phyloP scores from a whole-genome alignment of 768 basidiomycete species.

The Suillus subalutaceus region DNA sequence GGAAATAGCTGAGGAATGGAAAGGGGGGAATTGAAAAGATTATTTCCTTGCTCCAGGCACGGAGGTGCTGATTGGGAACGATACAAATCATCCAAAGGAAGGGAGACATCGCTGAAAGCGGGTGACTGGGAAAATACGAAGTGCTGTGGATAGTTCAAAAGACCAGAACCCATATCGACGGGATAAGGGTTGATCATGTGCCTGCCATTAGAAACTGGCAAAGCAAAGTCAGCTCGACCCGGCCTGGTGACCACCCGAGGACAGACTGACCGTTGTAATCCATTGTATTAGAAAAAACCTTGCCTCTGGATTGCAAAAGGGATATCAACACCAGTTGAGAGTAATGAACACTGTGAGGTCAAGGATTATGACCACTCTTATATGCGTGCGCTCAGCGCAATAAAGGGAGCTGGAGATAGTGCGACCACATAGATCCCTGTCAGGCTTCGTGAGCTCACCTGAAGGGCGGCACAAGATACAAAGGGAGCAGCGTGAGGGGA shows the following conservation, averaged over 20 bases:
- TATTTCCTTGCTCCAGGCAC: constrained; percentile 1
- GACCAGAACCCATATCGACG: neutral
- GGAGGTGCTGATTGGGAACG: constrained; percentile 19
- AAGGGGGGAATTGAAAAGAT: neutral
- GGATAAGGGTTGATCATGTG: neutral
- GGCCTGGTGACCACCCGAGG: neutral
- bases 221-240: neutral
- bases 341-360: neutral
- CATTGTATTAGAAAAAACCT: neutral
- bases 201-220: neutral
- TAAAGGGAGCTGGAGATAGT: constrained; percentile 4
- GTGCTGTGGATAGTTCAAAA: neutral
- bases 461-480: constrained; percentile 26
- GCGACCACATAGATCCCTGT: neutral
- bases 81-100: constrained; percentile 7
- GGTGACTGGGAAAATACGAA: neutral
- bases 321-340: neutral
- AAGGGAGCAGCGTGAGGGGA: constrained; percentile 13
- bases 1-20: constrained; percentile 2
- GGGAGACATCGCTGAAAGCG: constrained; percentile 2
- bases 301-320: neutral
- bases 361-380: neutral
- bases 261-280: neutral
- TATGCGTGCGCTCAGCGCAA: neutral
- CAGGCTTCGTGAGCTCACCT: constrained; percentile 1